Evolutionary conservation across 176 grass and related monocot species (phyloP), one percentile per base, ranked within the genome.

Genomic region (Tuctoria greenei): DNA sequence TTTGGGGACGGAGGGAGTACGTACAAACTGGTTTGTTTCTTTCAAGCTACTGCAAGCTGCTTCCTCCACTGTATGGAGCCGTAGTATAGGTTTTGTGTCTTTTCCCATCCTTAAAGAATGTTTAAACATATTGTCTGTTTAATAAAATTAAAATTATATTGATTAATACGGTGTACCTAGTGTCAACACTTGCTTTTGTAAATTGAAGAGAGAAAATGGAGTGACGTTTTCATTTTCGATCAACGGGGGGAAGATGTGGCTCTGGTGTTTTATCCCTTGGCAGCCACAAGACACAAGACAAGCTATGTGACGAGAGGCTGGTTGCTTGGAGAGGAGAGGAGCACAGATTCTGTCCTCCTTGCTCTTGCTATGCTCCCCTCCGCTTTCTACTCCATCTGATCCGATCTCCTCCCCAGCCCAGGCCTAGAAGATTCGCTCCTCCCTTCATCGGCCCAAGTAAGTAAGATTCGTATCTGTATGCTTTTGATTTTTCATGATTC

Each of bases 191-290:
- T 31, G 31, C 1, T 31, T 31, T 31, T 31, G 31, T 31, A 31
- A 54, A 55, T 52, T 1, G 27, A 71, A 16, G 6, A n/a, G 0
- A 1, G 34, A 31, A 11, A 7, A 17, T 28, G 36, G 20, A 23
- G 6, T 1, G 45, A 18, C 15, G 14, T 20, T 54, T 54, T 54
- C 18, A 21, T 54, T 54, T 54, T 54, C 50, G 21, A 54, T 54
- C 50, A 54, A 54, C 50, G 50, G 8, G 10, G 17, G n/a, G 31
- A 20, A 78, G 36, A 27, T 31, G 76, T 78, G 76, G 76, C 10
- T 25, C 47, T 56, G 76, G 36, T 78, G 64, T 15, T 67, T 39
- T 56, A 67, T 28, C 23, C 2, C 49, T 24, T 78, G 18, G 36
- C 49, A 55, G 24, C 76, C 63, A 78, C 34, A 66, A 58, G 6